Evolutionary conservation across 2,329 filamentous ascomycete genomes (phyloP), one percentile per base, ranked within the genome.

Genomic region (Penicillium sp.): DNA sequence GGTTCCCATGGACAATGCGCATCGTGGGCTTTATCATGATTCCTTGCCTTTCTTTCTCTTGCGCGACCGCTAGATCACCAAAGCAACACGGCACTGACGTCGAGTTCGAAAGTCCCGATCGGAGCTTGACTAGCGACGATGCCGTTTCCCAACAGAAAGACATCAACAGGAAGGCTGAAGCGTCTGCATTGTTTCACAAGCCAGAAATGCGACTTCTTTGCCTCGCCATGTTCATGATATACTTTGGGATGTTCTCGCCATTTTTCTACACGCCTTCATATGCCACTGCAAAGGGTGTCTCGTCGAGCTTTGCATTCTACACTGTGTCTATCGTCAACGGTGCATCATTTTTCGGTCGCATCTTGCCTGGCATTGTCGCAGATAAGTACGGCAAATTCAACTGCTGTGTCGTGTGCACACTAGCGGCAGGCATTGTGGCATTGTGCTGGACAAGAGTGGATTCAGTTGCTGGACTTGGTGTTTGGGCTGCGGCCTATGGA

Each of bases 371-470:
- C 0, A 63, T 77, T 10, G 2, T 77, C 0, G 76, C 75, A 2
- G 75, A 78, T 44, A 63, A 65, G 50, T 71, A 74, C 58, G 69
- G 74, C 4, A 64, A 67, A 27, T 75, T 73, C 60, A 75, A 75
- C 55, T 66, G 65, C 49, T 71, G 67, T 41, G 68, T 73, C 7
- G 1, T 75, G 0, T 70, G 73, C 1, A 67, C 69, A 2, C 52
- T 72, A 2, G 55, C 63, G 0, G 73, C 77, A 1, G 77, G 73
- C 0, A 62, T 79, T 0, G 69, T 80, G 27, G 78, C 77, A 1
- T 73, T 83, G n/a, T 78, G 75, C 31, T 79, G 81, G 73, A 79
- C 77, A 3, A 73, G 72, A 18, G 79, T 77, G 1, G 74, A 72
- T 1, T 74, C 69, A 13, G 74, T 78, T 6, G 75, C 79, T 0